Base-by-base conservation (phyloP, 208 protist genomes). In the Leishmania turanica region DNA sequence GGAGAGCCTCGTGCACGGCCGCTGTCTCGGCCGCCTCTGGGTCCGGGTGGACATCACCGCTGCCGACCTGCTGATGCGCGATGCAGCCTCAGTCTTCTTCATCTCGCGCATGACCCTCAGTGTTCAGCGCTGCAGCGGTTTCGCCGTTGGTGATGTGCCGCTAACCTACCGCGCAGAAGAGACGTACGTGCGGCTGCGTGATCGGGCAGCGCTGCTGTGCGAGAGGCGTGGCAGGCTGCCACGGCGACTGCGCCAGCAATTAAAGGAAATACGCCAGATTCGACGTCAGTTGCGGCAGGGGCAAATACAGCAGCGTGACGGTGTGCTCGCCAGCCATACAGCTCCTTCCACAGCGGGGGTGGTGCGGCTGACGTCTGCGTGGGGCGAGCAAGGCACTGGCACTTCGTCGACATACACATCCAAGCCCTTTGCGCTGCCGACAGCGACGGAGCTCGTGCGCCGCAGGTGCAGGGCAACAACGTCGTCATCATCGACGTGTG, bases 21-120 rank as follows among this genome's bases (percentile, higher is more conserved):
- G 58, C n/a, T 85, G 82, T 77, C 70, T 81, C 21, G 82, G 82
- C 1, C 77, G 82, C 60, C 69, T 85, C 27, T 85, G 77, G 72
- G 42, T 66, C 13, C 27, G 69, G 15, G 54, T 85, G 21, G 56
- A 62, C 21, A 21, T 60, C 62, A 47, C 62, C 21, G 37, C 49
- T 15, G 45, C 54, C 2, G 40, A 40, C 56, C 47, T 56, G 49
- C 34, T 75, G 19, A 40, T 66, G 71, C 62, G 60, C 58, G 56
- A 81, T 51, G 71, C 77, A 8, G 58, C 42, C 27, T 73, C 56
- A 1, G 62, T 54, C 27, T 85, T 85, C 54, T 56, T 85, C 3
- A 53, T n/a, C 13, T 73, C 71, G 0, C 49, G 53, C 40, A 34
- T 82, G 49, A 75, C 72, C 2, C 54, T 77, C 0, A 45, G 34